A percentile compares a stretch with the other conserved stretches of the same genome.
Conservation (phyloP, 495 filamentous ascomycete species). For the Tuber borchii region DNA sequence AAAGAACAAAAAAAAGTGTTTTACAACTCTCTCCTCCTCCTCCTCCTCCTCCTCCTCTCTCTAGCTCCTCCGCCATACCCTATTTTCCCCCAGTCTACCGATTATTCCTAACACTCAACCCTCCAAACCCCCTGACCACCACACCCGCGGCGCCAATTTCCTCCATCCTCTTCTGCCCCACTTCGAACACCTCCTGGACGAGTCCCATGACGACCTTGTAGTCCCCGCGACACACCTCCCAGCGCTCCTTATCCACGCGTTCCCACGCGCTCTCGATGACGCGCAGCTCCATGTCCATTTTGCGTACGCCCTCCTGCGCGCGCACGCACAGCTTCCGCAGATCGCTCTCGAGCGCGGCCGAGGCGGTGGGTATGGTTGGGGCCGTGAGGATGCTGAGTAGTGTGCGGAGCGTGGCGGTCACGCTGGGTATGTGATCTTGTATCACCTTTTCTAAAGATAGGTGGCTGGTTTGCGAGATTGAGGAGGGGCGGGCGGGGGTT, state of each 20-base stretch:
- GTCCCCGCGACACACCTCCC: conserved; percentile 35
- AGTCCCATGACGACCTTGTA: conserved; percentile 35
- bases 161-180: conserved; percentile 30
- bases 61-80: too few relatives aligned
- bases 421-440: conserved; percentile 36
- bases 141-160: conserved; percentile 24
- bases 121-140: conserved; percentile 16
- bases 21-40: background rate
- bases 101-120: conserved; percentile 6
- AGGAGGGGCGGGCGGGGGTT: background rate
- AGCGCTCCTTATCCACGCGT: conserved; percentile 29
- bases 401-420: conserved; percentile 24
- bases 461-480: conserved; percentile 2
- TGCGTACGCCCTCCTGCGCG: conserved; percentile 33
- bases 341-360: conserved; percentile 23
- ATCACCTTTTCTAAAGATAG: conserved; percentile 36
- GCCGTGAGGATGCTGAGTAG: conserved; percentile 19
- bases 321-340: conserved; percentile 26
- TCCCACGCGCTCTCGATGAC: conserved; percentile 32
- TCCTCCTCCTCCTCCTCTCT: too few relatives aligned
- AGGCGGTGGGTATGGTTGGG: conserved; percentile 8
- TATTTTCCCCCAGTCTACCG: background rate
- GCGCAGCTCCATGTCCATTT: conserved; percentile 34
- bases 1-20: conserved; percentile 4
- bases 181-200: conserved; percentile 32